A percentile compares a stretch with the other conserved stretches of the same genome.
Conservation (phyloP, 257 asterid species). For the Jacaranda copaia region DNA sequence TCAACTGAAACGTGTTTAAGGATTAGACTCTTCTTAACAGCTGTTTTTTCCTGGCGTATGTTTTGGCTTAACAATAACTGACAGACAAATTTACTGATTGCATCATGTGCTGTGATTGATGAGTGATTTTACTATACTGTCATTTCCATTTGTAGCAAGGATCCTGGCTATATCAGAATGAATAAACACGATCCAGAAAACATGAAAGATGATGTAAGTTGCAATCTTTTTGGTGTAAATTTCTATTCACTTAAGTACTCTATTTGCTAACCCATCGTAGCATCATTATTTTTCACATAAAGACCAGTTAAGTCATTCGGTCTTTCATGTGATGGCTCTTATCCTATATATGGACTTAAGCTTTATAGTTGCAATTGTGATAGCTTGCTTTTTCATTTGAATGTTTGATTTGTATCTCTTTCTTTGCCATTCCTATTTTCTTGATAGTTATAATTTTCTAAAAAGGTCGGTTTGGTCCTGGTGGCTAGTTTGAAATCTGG, state of each 20-base stretch:
- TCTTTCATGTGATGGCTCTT: constrained; percentile 24
- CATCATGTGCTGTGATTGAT: constrained; percentile 24
- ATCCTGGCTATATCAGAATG: constrained; percentile 90
- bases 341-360: constrained; percentile 15
- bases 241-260: background rate
- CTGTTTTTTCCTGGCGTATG: background rate
- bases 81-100: background rate
- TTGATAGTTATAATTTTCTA: no score
- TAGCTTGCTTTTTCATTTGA: constrained; percentile 19
- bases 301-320: constrained; percentile 23
- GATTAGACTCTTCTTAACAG: constrained; percentile 4
- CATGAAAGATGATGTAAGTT: constrained; percentile 90
- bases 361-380: constrained; percentile 15
- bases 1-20: constrained; percentile 17
- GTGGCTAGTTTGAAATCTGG: no score
- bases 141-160: constrained; percentile 72
- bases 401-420: background rate
- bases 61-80: background rate
- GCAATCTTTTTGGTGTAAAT: constrained; percentile 1
- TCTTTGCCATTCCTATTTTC: no score
- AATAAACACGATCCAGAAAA: constrained; percentile 64
- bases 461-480: no score
- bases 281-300: background rate
- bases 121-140: constrained; percentile 26
- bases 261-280: background rate